Evolutionary conservation across 148 eudicot genomes (phyloP).

Genomic region (Polygonum maritimum): DNA sequence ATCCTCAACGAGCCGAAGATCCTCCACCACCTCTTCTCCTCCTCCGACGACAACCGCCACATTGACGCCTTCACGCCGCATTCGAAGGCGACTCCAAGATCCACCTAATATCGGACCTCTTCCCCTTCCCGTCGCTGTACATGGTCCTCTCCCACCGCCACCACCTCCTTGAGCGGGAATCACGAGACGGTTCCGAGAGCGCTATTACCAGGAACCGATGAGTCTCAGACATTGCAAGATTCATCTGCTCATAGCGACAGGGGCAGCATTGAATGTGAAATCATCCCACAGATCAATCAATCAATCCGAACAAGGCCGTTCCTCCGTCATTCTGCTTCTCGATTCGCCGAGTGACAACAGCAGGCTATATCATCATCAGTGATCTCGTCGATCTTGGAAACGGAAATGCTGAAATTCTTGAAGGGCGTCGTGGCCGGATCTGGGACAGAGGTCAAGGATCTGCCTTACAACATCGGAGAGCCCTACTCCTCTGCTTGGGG

Average conservation of each 20-base stretch:
- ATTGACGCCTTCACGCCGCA: conserved; percentile 20
- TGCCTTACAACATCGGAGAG: conserved; percentile 82
- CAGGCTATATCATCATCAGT: too few relatives aligned
- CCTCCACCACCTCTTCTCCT: conserved; percentile 24
- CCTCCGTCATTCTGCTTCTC: neutral
- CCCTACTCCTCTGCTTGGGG: conserved; percentile 92
- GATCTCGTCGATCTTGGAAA: neutral
- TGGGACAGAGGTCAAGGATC: conserved; percentile 74
- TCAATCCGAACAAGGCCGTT: neutral
- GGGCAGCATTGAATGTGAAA: neutral
- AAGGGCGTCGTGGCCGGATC: conserved; percentile 91
- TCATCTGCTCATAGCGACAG: too few relatives aligned
- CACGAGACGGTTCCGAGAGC: conserved; percentile 65
- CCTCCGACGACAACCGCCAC: conserved; percentile 13
- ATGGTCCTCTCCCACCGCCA: conserved; percentile 13
- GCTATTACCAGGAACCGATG: too few relatives aligned
- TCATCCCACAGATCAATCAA: neutral
- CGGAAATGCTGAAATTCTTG: conserved; percentile 67
- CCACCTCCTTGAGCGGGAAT: conserved; percentile 36
- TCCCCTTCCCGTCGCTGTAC: conserved; percentile 18
- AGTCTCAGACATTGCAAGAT: too few relatives aligned
- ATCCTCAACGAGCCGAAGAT: conserved; percentile 33
- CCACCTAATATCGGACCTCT: conserved; percentile 28
- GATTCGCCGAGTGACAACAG: neutral
- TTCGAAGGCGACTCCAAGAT: conserved; percentile 26